phyloP scores from a whole-genome alignment of 257 asterid species.

The Penstemon newberryi region DNA sequence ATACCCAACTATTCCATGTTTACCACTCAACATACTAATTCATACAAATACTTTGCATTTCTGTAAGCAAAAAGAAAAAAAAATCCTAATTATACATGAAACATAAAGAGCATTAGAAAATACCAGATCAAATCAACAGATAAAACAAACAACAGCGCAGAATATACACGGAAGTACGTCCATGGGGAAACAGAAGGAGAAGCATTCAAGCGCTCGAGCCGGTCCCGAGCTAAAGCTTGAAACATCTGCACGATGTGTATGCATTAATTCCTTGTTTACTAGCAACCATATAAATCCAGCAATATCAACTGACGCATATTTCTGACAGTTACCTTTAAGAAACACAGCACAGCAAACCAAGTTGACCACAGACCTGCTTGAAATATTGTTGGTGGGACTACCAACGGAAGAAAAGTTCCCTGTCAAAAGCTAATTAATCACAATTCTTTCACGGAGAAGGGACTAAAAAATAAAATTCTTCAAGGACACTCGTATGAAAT shows the following conservation, averaged over 20 bases:
- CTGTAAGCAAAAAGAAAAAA: neutral
- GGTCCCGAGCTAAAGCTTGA: slow-evolving; percentile 94
- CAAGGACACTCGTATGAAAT: neutral
- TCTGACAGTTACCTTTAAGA: slow-evolving; percentile 62
- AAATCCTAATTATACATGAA: slow-evolving; percentile 19
- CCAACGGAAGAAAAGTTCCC: slow-evolving; percentile 96
- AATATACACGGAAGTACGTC: slow-evolving; percentile 87
- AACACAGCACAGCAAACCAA: slow-evolving; percentile 85
- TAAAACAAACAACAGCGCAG: slow-evolving; percentile 80
- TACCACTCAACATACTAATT: slow-evolving; percentile 6
- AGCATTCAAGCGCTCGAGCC: slow-evolving; percentile 92
- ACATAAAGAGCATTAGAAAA: slow-evolving; percentile 22
- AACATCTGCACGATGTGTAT: slow-evolving; percentile 71
- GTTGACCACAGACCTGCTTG: slow-evolving; percentile 84
- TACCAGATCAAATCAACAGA: slow-evolving; percentile 81
- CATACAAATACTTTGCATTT: neutral
- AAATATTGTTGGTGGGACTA: slow-evolving; percentile 71
- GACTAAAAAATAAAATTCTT: neutral
- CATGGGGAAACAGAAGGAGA: slow-evolving; percentile 91
- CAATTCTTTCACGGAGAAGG: slow-evolving; percentile 19
- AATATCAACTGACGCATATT: slow-evolving; percentile 16
- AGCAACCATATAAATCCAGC: slow-evolving; percentile 19
- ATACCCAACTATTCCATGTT: slow-evolving; percentile 15
- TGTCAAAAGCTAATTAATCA: slow-evolving; percentile 42
- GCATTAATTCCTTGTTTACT: slow-evolving; percentile 12